A percentile compares a stretch with the other conserved stretches of the same genome.
These are phyloP conservation scores for Cladophialophora bantiana DNA, from an alignment of 2,329 filamentous ascomycete genomes.

Conservation along the genomic window DNA sequence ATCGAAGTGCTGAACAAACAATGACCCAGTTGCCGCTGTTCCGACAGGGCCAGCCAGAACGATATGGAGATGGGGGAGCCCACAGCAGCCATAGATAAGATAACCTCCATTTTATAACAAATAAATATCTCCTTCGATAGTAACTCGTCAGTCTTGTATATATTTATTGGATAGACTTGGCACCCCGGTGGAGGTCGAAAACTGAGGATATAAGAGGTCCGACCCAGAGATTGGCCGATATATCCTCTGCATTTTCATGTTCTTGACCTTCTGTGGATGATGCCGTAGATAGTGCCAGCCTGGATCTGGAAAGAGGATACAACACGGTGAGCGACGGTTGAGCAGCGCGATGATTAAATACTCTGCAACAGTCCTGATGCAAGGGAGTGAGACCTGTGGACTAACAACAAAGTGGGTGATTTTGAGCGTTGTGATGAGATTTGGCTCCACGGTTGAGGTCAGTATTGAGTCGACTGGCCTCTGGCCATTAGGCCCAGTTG, in stretches of 20 bases:
- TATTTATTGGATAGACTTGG: background rate
- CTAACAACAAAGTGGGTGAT: too few species aligned
- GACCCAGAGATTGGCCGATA: background rate
- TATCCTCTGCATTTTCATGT: background rate
- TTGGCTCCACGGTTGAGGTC: background rate
- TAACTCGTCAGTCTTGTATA: background rate
- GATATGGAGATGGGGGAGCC: background rate
- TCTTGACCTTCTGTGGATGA: background rate
- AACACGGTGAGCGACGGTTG: background rate
- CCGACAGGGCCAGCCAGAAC: background rate
- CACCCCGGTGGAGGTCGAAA: background rate
- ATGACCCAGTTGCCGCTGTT: background rate
- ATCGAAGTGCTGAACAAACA: background rate
- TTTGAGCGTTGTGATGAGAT: background rate
- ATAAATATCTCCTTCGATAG: slow-evolving; percentile 3
- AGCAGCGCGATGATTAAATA: background rate
- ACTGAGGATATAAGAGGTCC: background rate
- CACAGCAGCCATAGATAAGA: background rate
- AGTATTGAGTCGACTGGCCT: background rate
- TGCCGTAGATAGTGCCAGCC: background rate
- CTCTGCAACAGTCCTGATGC: too few species aligned
- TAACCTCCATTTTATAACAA: background rate
- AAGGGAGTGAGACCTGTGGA: too few species aligned
- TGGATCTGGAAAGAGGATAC: background rate
- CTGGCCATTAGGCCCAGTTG: background rate